Evolutionary conservation across 2,329 filamentous ascomycete species (phyloP), one percentile per base, ranked within the genome.

Genomic region (Clonostachys solani): DNA sequence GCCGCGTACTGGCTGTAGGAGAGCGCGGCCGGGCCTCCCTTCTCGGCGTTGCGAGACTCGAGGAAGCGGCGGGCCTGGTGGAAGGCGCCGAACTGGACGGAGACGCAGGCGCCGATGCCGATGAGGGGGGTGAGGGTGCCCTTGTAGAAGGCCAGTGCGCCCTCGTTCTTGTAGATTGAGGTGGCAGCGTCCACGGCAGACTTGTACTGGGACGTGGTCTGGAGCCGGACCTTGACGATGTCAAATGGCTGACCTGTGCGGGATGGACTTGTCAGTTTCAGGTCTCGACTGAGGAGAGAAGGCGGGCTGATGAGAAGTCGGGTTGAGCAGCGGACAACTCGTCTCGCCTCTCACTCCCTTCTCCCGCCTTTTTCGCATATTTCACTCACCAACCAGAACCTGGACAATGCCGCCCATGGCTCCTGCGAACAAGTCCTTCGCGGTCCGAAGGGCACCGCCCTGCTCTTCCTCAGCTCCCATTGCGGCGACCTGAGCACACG

Each of bases 51-150:
- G 54, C 79, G 77, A 41, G 80, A 73, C 72, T 97, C 92, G 64
- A 99, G 84, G 60, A 81, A 86, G 50, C 94, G 89, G 50, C 89
- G 88, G 9, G 92, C 92, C 62, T 87, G 86, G 75, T 96, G 91
- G 78, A 97, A 99, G 59, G 88, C 94, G 53, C 92, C 94, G 67
- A 99, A 99, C 75, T 99, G 94, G 59, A 99, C 87, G n/a, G 91
- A 96, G 42, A 94, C 92, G 66, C 94, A 99, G 56, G 94, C 94
- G 57, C 94, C 94, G 62, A 99, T 97, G 56, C 94, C 94, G 48
- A 99, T 81, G 47, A 99, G 78, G 1, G 94, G 94, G 6, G 94
- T 97, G 48, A 99, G 77, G 0, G 94, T 97, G 60, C 94, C 94
- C 72, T 99, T 99, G 82, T 99, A 99, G 75, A 99, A 99, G 48